Percentiles rank a stretch among this genome's conserved stretches.
Evolutionary conservation across 208 protist genomes (phyloP).

Genomic region (Trypanosoma cruzi): DNA sequence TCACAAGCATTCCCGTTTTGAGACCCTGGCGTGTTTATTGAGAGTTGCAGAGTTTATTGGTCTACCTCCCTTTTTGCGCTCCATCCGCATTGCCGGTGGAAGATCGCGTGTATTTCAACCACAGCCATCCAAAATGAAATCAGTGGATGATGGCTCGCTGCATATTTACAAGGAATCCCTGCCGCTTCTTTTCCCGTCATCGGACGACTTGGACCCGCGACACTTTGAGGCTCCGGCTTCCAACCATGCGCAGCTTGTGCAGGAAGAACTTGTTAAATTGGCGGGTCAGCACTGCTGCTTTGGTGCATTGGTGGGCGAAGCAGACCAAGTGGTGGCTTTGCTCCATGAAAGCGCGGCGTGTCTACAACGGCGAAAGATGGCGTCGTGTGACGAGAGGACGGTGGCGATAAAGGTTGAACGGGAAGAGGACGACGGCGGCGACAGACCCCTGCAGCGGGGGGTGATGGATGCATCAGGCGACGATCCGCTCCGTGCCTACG

Average conservation of each 20-base stretch:
- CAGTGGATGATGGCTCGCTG: not conserved
- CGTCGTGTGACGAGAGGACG: not conserved
- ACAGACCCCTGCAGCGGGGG: not conserved
- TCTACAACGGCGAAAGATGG: constrained; percentile 2
- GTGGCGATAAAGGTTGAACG: not conserved
- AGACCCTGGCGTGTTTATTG: constrained; percentile 44
- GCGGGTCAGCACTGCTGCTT: constrained; percentile 53
- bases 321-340: constrained; percentile 68
- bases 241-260: constrained; percentile 59
- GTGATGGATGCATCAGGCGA: not conserved
- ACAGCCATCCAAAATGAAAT: not conserved
- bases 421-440: not conserved
- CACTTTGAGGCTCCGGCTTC: constrained; percentile 42
- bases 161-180: not conserved
- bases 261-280: constrained; percentile 76
- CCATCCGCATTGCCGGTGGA: constrained; percentile 48
- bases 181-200: constrained; percentile 53
- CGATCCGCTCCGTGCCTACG: constrained; percentile 6
- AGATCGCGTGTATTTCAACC: not conserved
- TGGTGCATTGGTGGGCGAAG: constrained; percentile 70
- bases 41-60: constrained; percentile 71
- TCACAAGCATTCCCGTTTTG: constrained; percentile 40
- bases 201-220: constrained; percentile 46
- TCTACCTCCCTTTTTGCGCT: constrained; percentile 85
- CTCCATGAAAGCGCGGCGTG: constrained; percentile 31